These are phyloP conservation scores for Neurospora sublineolata DNA, from an alignment of 495 filamentous ascomycete species.

Conservation along the genomic window DNA sequence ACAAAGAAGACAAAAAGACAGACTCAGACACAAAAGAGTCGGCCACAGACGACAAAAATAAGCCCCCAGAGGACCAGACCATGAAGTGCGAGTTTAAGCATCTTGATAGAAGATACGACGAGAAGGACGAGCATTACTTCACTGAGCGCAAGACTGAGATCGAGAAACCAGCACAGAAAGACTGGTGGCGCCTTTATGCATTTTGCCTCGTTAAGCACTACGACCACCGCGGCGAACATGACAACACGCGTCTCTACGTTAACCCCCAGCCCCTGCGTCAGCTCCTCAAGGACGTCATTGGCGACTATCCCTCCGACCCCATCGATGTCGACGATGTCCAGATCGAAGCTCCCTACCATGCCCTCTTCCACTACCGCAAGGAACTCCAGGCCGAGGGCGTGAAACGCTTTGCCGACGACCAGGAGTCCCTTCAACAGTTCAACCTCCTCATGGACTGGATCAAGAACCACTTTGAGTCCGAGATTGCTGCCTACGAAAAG, in stretches of 20 bases:
- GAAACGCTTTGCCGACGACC: constrained; percentile 18
- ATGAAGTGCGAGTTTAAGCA: constrained; percentile 31
- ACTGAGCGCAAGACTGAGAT: constrained; percentile 16
- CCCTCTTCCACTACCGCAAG: constrained; percentile 23
- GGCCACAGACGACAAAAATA: not conserved
- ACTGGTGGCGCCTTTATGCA: constrained; percentile 27
- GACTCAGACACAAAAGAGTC: not conserved
- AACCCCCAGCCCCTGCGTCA: constrained; percentile 23
- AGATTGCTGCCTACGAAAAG: constrained; percentile 21
- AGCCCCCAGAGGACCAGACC: constrained; percentile 10
- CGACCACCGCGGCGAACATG: constrained; percentile 11
- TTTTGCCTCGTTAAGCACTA: constrained; percentile 23
- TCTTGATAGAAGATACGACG: constrained; percentile 21
- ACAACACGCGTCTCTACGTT: constrained; percentile 18
- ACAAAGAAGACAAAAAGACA: not conserved
- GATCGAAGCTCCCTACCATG: constrained; percentile 21
- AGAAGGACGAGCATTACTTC: constrained; percentile 19
- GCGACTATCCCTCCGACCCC: constrained; percentile 19
- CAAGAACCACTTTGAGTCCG: constrained; percentile 19
- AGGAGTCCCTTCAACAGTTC: constrained; percentile 18
- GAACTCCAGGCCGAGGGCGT: constrained; percentile 18
- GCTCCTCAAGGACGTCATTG: constrained; percentile 21
- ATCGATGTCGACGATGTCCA: constrained; percentile 21
- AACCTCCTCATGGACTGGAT: constrained; percentile 26
- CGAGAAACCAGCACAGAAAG: constrained; percentile 19